Evolutionary conservation across 108 stramenopile species (phyloP).

Genomic region (Phaeodactylum tricornutum): DNA sequence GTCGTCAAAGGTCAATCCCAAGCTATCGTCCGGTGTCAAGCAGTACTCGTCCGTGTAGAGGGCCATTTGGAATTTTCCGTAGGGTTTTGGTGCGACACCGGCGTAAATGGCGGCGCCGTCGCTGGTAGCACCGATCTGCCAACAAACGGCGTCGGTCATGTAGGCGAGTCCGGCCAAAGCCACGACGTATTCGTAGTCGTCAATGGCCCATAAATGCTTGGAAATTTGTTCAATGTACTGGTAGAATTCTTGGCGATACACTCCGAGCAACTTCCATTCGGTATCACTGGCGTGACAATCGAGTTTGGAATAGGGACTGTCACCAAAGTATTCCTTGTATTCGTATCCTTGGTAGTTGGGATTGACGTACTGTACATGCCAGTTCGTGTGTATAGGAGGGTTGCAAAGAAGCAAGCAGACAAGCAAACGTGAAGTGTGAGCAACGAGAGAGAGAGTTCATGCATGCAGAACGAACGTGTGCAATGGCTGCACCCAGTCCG

Average conservation of each 20-base stretch:
- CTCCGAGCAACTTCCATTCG: slow-evolving; percentile 66
- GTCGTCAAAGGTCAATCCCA: slow-evolving; percentile 56
- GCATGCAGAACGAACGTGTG: too few relatives aligned
- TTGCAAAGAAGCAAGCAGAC: too few relatives aligned
- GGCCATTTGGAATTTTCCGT: slow-evolving; percentile 57
- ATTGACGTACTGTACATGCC: slow-evolving; percentile 74
- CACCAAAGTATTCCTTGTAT: slow-evolving; percentile 66
- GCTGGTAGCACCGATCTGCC: slow-evolving; percentile 37
- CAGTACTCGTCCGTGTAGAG: slow-evolving; percentile 65
- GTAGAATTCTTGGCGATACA: slow-evolving; percentile 85
- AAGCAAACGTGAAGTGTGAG: too few relatives aligned
- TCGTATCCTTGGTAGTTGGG: slow-evolving; percentile 73
- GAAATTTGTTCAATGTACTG: slow-evolving; percentile 86
- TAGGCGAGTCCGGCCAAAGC: slow-evolving; percentile 74
- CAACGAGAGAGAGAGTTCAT: too few relatives aligned
- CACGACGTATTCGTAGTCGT: slow-evolving; percentile 79
- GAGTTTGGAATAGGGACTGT: slow-evolving; percentile 30
- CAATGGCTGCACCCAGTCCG: too few relatives aligned
- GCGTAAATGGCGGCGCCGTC: slow-evolving; percentile 50
- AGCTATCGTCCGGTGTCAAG: slow-evolving; percentile 26
- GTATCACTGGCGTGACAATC: slow-evolving; percentile 77
- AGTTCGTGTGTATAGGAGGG: too few relatives aligned
- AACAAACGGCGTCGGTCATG: slow-evolving; percentile 73
- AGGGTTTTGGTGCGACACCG: slow-evolving; percentile 40
- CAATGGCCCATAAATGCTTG: slow-evolving; percentile 83